These are phyloP conservation scores for Zhuliangozyma blackwelliae DNA, from an alignment of 1,139 yeast genomes.

Conservation along the genomic window DNA sequence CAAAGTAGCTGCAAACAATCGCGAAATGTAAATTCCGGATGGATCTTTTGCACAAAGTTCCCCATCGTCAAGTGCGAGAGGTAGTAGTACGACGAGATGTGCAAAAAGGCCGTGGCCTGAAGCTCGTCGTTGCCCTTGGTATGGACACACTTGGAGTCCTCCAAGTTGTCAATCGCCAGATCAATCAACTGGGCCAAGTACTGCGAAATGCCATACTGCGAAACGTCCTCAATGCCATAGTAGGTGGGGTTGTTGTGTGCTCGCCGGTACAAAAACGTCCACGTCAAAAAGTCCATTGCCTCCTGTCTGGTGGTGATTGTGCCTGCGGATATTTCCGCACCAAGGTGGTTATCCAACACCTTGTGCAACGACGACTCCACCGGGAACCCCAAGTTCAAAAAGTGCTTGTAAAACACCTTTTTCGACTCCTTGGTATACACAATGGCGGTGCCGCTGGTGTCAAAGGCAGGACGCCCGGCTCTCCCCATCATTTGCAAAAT, in stretches of 20 bases:
- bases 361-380: constrained; percentile 94
- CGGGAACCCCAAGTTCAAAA: constrained; percentile 92
- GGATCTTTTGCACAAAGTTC: constrained; percentile 52
- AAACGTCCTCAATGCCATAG: constrained; percentile 76
- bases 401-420: constrained; percentile 89
- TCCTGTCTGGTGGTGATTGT: constrained; percentile 79
- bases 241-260: constrained; percentile 95
- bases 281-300: constrained; percentile 87
- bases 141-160: constrained; percentile 68
- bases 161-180: constrained; percentile 59
- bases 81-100: constrained; percentile 87
- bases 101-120: constrained; percentile 75
- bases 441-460: constrained; percentile 91
- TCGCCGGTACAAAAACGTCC: constrained; percentile 92
- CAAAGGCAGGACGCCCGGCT: constrained; percentile 97
- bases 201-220: constrained; percentile 61
- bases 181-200: constrained; percentile 76
- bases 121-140: constrained; percentile 46
- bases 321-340: constrained; percentile 93
- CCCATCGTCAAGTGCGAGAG: constrained; percentile 88
- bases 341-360: constrained; percentile 89
- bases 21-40: constrained; percentile 51
- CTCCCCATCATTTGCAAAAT: constrained; percentile 88
- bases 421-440: constrained; percentile 91
- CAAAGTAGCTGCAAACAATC: constrained; percentile 71